Evolutionary conservation across 1,139 yeast species (phyloP).

Genomic region (Hyphopichia burtonii): DNA sequence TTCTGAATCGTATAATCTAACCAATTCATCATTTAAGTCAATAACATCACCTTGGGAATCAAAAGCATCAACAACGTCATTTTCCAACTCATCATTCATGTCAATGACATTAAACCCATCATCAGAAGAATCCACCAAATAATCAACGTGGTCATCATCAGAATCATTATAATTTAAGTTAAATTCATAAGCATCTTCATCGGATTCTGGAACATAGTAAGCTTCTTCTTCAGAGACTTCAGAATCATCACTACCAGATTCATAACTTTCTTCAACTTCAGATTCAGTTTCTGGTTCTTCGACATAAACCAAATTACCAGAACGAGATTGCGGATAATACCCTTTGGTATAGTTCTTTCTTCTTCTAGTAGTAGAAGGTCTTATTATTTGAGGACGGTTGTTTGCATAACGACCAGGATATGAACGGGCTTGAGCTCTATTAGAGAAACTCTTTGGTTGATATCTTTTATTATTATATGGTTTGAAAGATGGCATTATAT

Average conservation of each 20-base stretch:
- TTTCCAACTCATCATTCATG: slow-evolving; percentile 38
- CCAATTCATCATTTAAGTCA: slow-evolving; percentile 42
- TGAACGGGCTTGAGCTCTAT: background rate
- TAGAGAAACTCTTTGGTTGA: background rate
- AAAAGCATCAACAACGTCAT: slow-evolving; percentile 32
- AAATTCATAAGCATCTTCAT: slow-evolving; percentile 21
- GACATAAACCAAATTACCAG: slow-evolving; percentile 32
- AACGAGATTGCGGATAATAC: slow-evolving; percentile 35
- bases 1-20: slow-evolving; percentile 36
- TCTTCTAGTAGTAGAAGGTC: slow-evolving; percentile 17
- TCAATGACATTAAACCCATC: slow-evolving; percentile 22
- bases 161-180: slow-evolving; percentile 18
- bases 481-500: slow-evolving; percentile 11
- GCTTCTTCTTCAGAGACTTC: slow-evolving; percentile 10
- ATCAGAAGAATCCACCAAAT: slow-evolving; percentile 9
- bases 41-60: slow-evolving; percentile 35
- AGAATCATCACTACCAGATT: slow-evolving; percentile 7
- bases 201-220: slow-evolving; percentile 11
- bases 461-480: slow-evolving; percentile 6
- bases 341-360: slow-evolving; percentile 24
- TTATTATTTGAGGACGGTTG: slow-evolving; percentile 12
- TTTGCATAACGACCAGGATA: background rate
- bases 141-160: slow-evolving; percentile 15
- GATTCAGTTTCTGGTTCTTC: slow-evolving; percentile 40
- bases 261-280: slow-evolving; percentile 18